A percentile compares a stretch with the other conserved stretches of the same genome.
Conservation (phyloP, 441 rosid genomes). For the Erodium texanum region DNA sequence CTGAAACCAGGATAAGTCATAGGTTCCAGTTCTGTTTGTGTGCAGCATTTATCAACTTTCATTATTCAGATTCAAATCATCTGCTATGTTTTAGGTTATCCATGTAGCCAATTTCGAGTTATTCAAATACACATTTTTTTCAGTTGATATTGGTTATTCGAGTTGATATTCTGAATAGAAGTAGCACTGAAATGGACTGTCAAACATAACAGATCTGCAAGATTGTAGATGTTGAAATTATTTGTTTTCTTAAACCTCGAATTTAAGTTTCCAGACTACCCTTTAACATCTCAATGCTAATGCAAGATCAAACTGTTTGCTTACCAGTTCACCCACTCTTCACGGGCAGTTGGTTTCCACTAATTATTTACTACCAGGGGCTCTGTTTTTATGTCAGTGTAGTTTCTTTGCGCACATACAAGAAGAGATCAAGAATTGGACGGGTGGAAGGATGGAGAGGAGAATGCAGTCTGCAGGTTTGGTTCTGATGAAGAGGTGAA, state of each 20-base stretch:
- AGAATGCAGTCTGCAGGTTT: slow-evolving; percentile 30
- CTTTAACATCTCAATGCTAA: neutral
- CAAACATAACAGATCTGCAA: neutral
- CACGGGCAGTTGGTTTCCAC: slow-evolving; percentile 55
- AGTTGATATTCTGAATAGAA: neutral
- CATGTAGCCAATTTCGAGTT: neutral
- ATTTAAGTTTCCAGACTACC: neutral
- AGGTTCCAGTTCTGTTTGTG: neutral
- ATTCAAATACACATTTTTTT: neutral
- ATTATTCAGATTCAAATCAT: neutral
- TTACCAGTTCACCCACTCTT: slow-evolving; percentile 12
- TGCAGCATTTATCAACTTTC: neutral
- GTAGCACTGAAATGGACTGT: neutral
- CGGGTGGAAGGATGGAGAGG: slow-evolving; percentile 35
- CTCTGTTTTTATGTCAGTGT: slow-evolving; percentile 62
- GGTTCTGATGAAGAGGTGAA: slow-evolving; percentile 52
- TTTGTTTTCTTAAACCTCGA: neutral
- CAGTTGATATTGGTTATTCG: neutral
- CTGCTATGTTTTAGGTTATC: neutral
- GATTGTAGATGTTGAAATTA: neutral
- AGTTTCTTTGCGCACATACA: slow-evolving; percentile 64
- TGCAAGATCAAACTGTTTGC: neutral
- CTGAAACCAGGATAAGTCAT: neutral
- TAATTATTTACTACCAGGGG: slow-evolving; percentile 66
- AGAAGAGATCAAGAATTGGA: slow-evolving; percentile 41